These are phyloP conservation scores for Trifolium pratense DNA, from an alignment of 306 rosid species.

Conservation along the genomic window DNA sequence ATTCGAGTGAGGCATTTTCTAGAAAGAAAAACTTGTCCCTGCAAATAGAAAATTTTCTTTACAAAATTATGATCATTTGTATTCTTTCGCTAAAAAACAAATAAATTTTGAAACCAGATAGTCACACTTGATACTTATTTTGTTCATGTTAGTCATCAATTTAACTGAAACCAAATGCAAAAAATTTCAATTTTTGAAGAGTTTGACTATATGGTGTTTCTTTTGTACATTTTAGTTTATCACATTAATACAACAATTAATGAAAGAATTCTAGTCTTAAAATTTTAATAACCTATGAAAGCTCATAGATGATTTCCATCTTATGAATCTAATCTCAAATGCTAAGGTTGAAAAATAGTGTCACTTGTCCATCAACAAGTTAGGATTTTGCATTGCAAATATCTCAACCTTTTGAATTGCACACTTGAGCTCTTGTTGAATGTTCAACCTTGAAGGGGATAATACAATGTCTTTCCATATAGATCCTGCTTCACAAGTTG, in stretches of 20 bases:
- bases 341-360: slow-evolving; percentile 24
- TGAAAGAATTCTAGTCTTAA: slow-evolving; percentile 31
- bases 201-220: slow-evolving; percentile 20
- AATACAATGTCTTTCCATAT: slow-evolving; percentile 94
- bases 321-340: slow-evolving; percentile 35
- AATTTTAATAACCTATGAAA: slow-evolving; percentile 33
- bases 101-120: no score
- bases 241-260: slow-evolving; percentile 36
- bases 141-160: background rate
- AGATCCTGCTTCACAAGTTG: slow-evolving; percentile 75
- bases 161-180: background rate
- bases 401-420: slow-evolving; percentile 78
- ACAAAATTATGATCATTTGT: no score
- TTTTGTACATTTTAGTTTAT: slow-evolving; percentile 42
- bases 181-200: slow-evolving; percentile 5
- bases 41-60: no score
- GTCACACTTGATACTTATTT: no score
- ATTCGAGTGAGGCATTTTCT: no score
- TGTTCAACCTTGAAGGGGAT: slow-evolving; percentile 83
- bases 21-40: no score
- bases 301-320: slow-evolving; percentile 36
- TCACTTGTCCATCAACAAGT: slow-evolving; percentile 27
- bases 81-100: no score
- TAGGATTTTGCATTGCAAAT: slow-evolving; percentile 35
- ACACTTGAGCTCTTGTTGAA: slow-evolving; percentile 84